Evolutionary conservation across 805 yeast species (phyloP).

Genomic region (Wickerhamomyces subpelliculosus): DNA sequence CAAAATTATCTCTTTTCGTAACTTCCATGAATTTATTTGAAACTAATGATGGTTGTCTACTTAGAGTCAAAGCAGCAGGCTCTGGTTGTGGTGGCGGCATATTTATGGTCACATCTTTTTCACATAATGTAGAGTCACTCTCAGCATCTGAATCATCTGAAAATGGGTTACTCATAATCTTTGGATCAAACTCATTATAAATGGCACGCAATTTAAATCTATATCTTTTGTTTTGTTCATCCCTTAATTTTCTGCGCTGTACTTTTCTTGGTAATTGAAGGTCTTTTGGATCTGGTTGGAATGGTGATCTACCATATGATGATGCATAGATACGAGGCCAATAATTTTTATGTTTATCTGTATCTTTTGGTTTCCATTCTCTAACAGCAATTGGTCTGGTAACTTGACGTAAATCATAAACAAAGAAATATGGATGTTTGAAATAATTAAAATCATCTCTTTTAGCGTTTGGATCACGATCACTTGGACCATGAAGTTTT

Average conservation of each 20-base stretch:
- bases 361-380: conserved; percentile 60
- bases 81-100: conserved; percentile 17
- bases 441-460: conserved; percentile 83
- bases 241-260: conserved; percentile 21
- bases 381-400: conserved; percentile 75
- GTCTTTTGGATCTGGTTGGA: conserved; percentile 62
- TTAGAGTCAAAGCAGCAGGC: conserved; percentile 4
- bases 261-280: conserved; percentile 33
- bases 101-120: background rate
- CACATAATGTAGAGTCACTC: conserved; percentile 2
- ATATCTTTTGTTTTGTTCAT: conserved; percentile 29
- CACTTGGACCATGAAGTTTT: conserved; percentile 78
- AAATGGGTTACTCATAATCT: background rate
- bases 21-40: conserved; percentile 16
- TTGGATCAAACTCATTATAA: conserved; percentile 4
- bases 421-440: conserved; percentile 64
- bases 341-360: conserved; percentile 19
- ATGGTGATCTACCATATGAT: conserved; percentile 60
- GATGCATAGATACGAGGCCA: conserved; percentile 61
- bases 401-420: conserved; percentile 72
- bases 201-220: conserved; percentile 26
- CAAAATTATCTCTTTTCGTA: conserved; percentile 28
- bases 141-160: conserved; percentile 2
- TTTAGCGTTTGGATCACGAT: conserved; percentile 79
- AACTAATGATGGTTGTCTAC: conserved; percentile 16